Base-by-base conservation (phyloP, 208 protist species). In the Acanthamoeba sp. region DNA sequence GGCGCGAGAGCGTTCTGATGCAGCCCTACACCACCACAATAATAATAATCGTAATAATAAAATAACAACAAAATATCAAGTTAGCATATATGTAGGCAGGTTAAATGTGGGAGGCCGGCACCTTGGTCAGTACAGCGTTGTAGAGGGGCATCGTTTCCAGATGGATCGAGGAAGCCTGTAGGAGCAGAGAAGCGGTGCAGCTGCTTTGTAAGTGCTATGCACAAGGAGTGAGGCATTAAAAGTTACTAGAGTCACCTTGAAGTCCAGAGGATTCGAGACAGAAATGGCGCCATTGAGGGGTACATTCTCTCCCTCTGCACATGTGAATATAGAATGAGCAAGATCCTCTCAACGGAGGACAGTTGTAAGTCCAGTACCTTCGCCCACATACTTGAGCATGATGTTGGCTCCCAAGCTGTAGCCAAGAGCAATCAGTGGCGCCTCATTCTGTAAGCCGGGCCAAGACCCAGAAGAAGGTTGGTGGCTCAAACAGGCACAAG, bases 381-480 rank as follows among this genome's bases (percentile, higher is more conserved):
- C 84, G 84, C 84, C 84, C 29, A 90, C 52, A 42, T 90, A 90
- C n/a, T 90, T 90, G 29, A 90, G 52, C 84, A 90, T 48, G 42
- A 90, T 90, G 52, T 90, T 90, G 84, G 84, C 84, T 9, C 84
- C 84, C 32, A 90, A 45, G 84, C 52, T 71, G 84, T 90, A 90
- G 22, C 84, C 84, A 22, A 90, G 48, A 16, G 50, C 84, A 45
- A 90, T 90, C 52, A 90, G 34, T 10, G 84, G 84, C 20, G 34
- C 48, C 24, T 90, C 84, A 1, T 59, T 20, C 52, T 90, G 52
- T n/a, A n/a, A n/a, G n/a, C n/a, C n/a, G n/a, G n/a, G n/a, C n/a
- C n/a, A 55, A 55, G 9, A 55, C 18, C 48, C 18, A 55, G 18
- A 55, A 55, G 18, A 55, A 55, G 48, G 18, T 22, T 55, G 48